Base-by-base conservation (phyloP, 2,329 filamentous ascomycete genomes). In the Emergomyces orientalis region DNA sequence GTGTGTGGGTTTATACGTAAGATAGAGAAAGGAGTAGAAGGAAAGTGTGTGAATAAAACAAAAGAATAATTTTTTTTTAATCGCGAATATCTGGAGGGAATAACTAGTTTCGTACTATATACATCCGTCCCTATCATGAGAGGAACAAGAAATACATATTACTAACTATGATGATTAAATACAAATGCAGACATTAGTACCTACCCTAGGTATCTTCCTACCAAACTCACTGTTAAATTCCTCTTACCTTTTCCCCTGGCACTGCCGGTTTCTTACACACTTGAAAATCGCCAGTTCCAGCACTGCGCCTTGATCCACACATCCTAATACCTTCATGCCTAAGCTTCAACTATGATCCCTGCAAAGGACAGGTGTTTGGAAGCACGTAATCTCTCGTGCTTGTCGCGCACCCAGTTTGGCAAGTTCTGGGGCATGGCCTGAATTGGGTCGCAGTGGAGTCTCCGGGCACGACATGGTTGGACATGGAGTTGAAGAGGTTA, bases 401-500 rank as follows among this genome's bases (percentile, higher is more conserved):
- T 4, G 60, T 65, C 30, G 51, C 57, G 51, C 65, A 67, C 27
- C 66, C 65, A 4, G 22, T 51, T 5, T 58, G 49, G 54, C 66
- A 67, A 7, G 63, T 57, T 6, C 63, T 66, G 7, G 52, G 32
- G 47, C 65, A 64, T 27, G 66, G 57, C 37, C 55, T 19, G 41
- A 22, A 43, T 34, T 54, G 22, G 6, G 65, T 66, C 62, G 32
- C 43, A 5, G 66, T 67, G 7, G 62, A 58, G 3, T 66, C 13
- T 25, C 27, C 8, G 51, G 22, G 52, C 66, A 67, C 7, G 49
- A 41, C 9, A 27, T 8, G 25, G 61, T 65, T 25, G 57, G 60
- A 43, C 66, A 67, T 19, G 66, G 66, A 27, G 63, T 19, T 4
- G 63, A 64, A n/a, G 37, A 52, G n/a, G 63, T 64, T n/a, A 52